Conservation (phyloP, 331 rosid species). For the Phaseolus coccineus region DNA sequence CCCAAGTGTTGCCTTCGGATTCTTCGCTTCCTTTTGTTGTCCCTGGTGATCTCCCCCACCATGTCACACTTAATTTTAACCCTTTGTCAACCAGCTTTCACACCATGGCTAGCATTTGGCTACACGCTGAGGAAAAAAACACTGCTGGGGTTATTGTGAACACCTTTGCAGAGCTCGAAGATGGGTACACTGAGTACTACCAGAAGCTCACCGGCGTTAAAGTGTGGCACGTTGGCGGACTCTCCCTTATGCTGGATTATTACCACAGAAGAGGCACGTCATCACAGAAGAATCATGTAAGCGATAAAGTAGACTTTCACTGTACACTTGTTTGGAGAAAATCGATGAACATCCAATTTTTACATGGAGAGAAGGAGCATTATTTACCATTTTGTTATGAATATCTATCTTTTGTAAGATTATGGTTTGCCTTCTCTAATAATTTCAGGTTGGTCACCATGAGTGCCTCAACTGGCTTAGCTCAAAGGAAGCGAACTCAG, state of each 20-base stretch:
- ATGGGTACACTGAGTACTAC: neutral
- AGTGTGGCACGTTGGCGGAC: neutral
- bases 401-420: neutral
- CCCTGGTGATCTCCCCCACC: neutral
- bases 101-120: neutral
- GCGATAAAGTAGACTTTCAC: too few species aligned
- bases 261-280: neutral
- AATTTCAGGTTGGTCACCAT: neutral
- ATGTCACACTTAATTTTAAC: neutral
- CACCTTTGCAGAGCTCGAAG: neutral
- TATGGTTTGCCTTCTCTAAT: neutral
- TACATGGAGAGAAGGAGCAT: too few species aligned
- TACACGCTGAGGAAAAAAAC: neutral
- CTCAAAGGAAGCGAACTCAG: neutral
- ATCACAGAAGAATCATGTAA: too few species aligned
- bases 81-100: neutral
- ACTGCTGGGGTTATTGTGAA: neutral
- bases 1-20: neutral
- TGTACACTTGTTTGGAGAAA: too few species aligned
- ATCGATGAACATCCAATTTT: too few species aligned
- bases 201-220: neutral
- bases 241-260: conserved; percentile 1
- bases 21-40: neutral
- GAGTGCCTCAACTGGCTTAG: conserved; percentile 44
- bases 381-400: too few species aligned